These are phyloP conservation scores for Penicillium polonicum DNA, from an alignment of 2,329 filamentous ascomycete genomes.

Conservation along the genomic window DNA sequence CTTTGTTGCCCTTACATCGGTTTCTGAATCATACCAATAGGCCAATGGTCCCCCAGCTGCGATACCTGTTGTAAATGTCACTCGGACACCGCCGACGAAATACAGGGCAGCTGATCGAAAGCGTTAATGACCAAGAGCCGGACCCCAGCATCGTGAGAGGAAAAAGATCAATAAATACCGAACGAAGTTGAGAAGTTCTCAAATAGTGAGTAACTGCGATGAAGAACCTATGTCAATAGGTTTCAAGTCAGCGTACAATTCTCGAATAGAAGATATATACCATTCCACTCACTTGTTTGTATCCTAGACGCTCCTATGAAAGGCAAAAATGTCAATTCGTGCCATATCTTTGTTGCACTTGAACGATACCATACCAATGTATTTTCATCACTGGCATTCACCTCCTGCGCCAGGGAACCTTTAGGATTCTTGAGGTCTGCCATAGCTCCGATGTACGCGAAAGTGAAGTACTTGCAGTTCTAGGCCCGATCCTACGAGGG, in stretches of 20 bases:
- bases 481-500: not conserved
- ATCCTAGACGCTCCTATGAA: not conserved
- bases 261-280: not conserved
- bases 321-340: not conserved
- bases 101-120: slow-evolving; percentile 54
- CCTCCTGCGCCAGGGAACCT: not conserved
- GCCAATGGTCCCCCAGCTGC: slow-evolving; percentile 60
- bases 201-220: not conserved
- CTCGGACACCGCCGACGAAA: slow-evolving; percentile 60
- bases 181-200: not conserved
- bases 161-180: not conserved
- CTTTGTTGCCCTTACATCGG: not conserved
- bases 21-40: slow-evolving; percentile 41
- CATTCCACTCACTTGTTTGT: not conserved
- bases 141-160: not conserved
- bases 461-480: not conserved
- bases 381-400: not conserved
- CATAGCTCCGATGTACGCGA: not conserved
- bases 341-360: not conserved
- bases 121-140: not conserved
- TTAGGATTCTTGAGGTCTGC: not conserved
- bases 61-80: slow-evolving; percentile 61
- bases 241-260: not conserved
- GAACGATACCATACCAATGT: not conserved
- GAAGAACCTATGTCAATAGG: not conserved